A percentile compares a stretch with the other conserved stretches of the same genome.
Evolutionary conservation across 257 asterid species (phyloP).

Genomic region (Nicotiana benthamiana): DNA sequence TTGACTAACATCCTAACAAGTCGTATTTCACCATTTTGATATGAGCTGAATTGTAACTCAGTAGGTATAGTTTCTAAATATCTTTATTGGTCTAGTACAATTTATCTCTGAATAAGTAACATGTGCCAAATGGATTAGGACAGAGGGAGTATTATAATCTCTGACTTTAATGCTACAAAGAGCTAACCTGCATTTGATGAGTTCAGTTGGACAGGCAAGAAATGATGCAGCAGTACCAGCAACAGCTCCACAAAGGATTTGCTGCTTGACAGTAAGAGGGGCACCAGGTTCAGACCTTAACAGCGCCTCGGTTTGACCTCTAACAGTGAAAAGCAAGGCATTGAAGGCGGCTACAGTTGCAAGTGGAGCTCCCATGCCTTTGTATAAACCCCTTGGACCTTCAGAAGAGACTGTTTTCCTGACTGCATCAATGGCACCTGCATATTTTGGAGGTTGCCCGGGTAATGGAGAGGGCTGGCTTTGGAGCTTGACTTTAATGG

Average conservation of each 20-base stretch:
- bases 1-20: not conserved
- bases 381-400: conserved; percentile 84
- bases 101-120: not conserved
- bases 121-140: not conserved
- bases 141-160: not conserved
- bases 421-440: conserved; percentile 89
- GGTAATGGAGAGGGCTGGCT: conserved; percentile 86
- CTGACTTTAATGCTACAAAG: not conserved
- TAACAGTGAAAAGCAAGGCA: conserved; percentile 66
- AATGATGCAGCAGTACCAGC: conserved; percentile 82
- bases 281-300: conserved; percentile 70
- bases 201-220: conserved; percentile 86
- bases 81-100: not conserved
- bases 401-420: conserved; percentile 83
- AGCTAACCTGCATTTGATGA: conserved; percentile 80
- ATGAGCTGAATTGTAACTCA: not conserved
- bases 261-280: conserved; percentile 67
- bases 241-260: conserved; percentile 79
- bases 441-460: conserved; percentile 63
- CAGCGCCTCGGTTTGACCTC: conserved; percentile 73
- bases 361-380: conserved; percentile 94
- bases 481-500: conserved; percentile 95
- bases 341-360: conserved; percentile 90
- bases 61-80: not conserved
- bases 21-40: not conserved